Evolutionary conservation across 2,329 filamentous ascomycete species (phyloP).

Genomic region (Sporothrix schenckii): DNA sequence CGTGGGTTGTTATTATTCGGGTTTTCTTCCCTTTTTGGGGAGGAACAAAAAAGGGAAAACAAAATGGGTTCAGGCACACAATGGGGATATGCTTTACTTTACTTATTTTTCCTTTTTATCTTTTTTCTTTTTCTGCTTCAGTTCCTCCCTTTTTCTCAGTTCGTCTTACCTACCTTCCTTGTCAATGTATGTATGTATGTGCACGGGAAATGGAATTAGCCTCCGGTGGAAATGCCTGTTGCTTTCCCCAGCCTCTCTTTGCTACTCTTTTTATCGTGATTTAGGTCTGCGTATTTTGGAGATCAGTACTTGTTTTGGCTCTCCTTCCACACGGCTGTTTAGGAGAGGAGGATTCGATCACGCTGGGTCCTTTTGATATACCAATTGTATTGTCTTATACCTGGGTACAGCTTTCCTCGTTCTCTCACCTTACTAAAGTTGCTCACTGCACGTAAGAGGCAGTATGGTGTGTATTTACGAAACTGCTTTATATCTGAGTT

Average conservation of each 20-base stretch:
- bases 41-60: conserved; percentile 19
- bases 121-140: neutral
- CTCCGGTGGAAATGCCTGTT: neutral
- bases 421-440: neutral
- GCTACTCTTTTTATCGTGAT: neutral
- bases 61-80: conserved; percentile 5
- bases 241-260: neutral
- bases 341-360: no score
- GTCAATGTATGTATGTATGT: neutral
- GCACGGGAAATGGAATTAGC: conserved; percentile 10
- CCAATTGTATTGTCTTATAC: neutral
- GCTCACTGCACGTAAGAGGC: neutral
- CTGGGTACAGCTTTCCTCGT: neutral
- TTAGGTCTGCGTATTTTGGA: no score
- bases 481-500: neutral
- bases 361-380: no score
- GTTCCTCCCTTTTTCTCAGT: neutral
- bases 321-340: no score
- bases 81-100: conserved; percentile 7
- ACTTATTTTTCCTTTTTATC: neutral
- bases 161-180: neutral
- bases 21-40: neutral
- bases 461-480: neutral
- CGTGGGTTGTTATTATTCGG: conserved; percentile 18
- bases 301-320: no score